These are phyloP conservation scores for Trichophyton equinum DNA, from an alignment of 2,329 filamentous ascomycete genomes.

Conservation along the genomic window DNA sequence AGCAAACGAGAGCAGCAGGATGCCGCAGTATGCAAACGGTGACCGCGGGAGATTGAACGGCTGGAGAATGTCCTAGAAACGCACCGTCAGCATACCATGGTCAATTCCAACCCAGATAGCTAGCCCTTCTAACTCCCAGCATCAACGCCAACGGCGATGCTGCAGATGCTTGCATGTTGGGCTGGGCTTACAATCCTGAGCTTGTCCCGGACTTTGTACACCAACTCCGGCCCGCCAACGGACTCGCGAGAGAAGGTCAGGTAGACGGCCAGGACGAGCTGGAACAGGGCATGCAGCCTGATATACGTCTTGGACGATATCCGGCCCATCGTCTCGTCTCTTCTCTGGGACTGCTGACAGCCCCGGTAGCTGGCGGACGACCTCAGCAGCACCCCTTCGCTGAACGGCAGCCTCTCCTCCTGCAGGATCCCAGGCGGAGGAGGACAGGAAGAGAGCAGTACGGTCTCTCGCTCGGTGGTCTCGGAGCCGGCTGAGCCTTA, in stretches of 20 bases:
- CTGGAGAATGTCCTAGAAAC: conserved; percentile 40
- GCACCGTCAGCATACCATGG: neutral
- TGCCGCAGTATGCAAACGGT: conserved; percentile 52
- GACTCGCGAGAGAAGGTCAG: conserved; percentile 61
- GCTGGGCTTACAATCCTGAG: conserved; percentile 56
- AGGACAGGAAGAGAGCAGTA: neutral
- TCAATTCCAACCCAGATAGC: neutral
- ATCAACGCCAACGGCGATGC: neutral
- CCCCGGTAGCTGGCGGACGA: neutral
- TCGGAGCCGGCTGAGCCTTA: neutral
- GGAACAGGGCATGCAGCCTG: conserved; percentile 68
- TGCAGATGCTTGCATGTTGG: neutral
- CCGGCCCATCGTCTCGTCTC: conserved; percentile 54
- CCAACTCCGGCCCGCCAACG: conserved; percentile 65
- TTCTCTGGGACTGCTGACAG: conserved; percentile 4
- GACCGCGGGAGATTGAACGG: conserved; percentile 57
- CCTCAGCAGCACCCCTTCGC: neutral
- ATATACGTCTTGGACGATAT: conserved; percentile 72
- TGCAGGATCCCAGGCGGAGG: neutral
- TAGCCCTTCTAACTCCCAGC: neutral
- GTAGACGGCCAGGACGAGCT: conserved; percentile 72
- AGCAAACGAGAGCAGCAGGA: conserved; percentile 57
- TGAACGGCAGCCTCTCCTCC: neutral
- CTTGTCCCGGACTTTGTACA: conserved; percentile 69
- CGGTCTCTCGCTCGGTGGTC: neutral